Percentiles rank a stretch among this genome's conserved stretches.
These are phyloP conservation scores for Chalciporus piperatus DNA, from an alignment of 768 basidiomycete genomes.

Conservation along the genomic window DNA sequence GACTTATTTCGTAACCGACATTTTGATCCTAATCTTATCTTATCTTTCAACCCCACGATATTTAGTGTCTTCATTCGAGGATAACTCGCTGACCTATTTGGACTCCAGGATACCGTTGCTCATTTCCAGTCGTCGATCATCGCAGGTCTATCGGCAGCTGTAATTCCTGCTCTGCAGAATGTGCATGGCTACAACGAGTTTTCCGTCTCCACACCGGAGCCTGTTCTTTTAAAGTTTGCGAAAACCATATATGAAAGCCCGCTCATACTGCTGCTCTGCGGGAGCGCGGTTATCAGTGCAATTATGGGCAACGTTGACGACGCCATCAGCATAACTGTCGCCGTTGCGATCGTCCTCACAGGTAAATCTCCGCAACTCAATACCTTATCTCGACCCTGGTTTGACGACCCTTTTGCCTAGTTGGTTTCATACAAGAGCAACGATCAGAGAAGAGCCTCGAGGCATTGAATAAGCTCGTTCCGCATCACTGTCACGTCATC, in stretches of 20 bases:
- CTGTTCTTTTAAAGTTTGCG: slow-evolving; percentile 80
- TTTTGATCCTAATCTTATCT: background rate
- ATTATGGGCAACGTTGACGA: slow-evolving; percentile 96
- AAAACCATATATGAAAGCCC: slow-evolving; percentile 97
- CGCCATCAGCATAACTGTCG: slow-evolving; percentile 88
- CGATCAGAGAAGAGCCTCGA: slow-evolving; percentile 93
- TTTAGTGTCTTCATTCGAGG: slow-evolving; percentile 3
- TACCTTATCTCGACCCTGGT: background rate
- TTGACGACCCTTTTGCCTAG: slow-evolving; percentile 33
- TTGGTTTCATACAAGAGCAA: slow-evolving; percentile 94
- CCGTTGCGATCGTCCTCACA: slow-evolving; percentile 89
- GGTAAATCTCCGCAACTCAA: slow-evolving; percentile 46
- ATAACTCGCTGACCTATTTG: slow-evolving; percentile 7
- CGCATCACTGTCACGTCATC: slow-evolving; percentile 91
- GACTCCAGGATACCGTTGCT: slow-evolving; percentile 64
- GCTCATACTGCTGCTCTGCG: slow-evolving; percentile 85
- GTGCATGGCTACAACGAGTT: slow-evolving; percentile 93
- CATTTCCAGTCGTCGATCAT: slow-evolving; percentile 64
- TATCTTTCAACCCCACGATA: background rate
- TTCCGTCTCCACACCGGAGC: slow-evolving; percentile 78
- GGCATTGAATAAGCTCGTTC: slow-evolving; percentile 94
- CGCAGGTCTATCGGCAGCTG: slow-evolving; percentile 59
- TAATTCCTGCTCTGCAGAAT: slow-evolving; percentile 61
- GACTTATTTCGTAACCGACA: background rate
- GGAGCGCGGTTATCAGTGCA: slow-evolving; percentile 84